A percentile compares a stretch with the other conserved stretches of the same genome.
Evolutionary conservation across 345 rosid species (phyloP).

Genomic region (Brassica carinata): DNA sequence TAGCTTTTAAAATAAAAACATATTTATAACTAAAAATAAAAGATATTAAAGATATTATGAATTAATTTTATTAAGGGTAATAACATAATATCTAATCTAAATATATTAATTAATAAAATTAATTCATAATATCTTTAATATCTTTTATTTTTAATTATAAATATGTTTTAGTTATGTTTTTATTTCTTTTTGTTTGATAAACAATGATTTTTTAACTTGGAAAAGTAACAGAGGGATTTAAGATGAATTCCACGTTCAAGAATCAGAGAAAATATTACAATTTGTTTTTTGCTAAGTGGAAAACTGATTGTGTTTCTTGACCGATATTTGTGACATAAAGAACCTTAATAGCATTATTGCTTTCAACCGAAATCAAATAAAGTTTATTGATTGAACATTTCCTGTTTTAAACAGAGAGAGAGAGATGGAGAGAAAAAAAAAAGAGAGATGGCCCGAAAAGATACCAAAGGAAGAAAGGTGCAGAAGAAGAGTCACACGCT

Average conservation of each 20-base stretch:
- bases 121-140: too few species aligned
- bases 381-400: neutral
- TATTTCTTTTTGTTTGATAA: too few species aligned
- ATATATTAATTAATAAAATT: too few species aligned
- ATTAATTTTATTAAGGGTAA: too few species aligned
- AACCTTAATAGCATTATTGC: neutral
- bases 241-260: neutral
- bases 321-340: neutral
- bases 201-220: too few species aligned
- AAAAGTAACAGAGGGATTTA: too few species aligned
- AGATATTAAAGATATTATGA: too few species aligned
- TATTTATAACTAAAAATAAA: too few species aligned
- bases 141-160: too few species aligned
- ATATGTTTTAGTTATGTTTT: too few species aligned
- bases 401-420: neutral
- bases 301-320: neutral
- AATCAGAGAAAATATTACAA: neutral
- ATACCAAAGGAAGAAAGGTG: slow-evolving; percentile 32
- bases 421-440: neutral
- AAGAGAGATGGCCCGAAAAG: slow-evolving; percentile 26
- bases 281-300: neutral
- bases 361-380: neutral
- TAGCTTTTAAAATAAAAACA: too few species aligned
- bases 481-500: slow-evolving; percentile 42
- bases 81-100: too few species aligned